Evolutionary conservation across 2,329 filamentous ascomycete species (phyloP), one percentile per base, ranked within the genome.

Genomic region (Aquanectria penicillioides): DNA sequence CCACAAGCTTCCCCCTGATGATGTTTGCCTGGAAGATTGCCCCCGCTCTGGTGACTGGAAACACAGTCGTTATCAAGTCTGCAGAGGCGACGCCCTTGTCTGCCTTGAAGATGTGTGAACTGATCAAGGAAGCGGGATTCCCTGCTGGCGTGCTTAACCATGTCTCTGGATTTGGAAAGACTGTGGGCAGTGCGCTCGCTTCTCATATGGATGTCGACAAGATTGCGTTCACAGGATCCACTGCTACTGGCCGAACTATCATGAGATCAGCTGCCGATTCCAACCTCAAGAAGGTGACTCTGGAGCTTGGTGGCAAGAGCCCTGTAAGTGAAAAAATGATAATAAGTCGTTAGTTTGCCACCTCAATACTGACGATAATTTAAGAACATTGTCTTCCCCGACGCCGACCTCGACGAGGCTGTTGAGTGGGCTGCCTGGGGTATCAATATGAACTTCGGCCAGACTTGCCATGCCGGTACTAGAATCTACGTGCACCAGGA

Each of bases 111-210:
- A 78, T 94, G 2, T 90, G 84, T 2, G 86, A 82, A 5, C 79
- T 94, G 18, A 81, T 93, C 62, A 86, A 86, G 60, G 83, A 93
- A 69, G 90, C 89, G 7, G 91, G 91, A 0, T 94, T 94, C 69
- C 91, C 91, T 3, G 86, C 90, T 0, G 91, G 91, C 34, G 91
- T 94, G 5, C 75, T 94, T 64, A 94, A 94, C 73, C 83, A 94
- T 55, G 73, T 93, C 55, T 92, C 92, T 60, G 91, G 91, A 0
- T 82, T 86, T 49, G 91, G 91, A 22, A 81, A 81, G 22, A 86
- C 87, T 29, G 88, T 89, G 0, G 91, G 91, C 11, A 81, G 87
- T 5, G 87, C 89, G 0, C 81, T 94, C 8, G 88, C 87, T 2
- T 81, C 82, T 34, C 91, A 94, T 71, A 76, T 86, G 20, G 84